Percentiles rank a stretch among this genome's conserved stretches.
Conservation (phyloP, 805 yeast species). For the Candida ipomoeae region DNA sequence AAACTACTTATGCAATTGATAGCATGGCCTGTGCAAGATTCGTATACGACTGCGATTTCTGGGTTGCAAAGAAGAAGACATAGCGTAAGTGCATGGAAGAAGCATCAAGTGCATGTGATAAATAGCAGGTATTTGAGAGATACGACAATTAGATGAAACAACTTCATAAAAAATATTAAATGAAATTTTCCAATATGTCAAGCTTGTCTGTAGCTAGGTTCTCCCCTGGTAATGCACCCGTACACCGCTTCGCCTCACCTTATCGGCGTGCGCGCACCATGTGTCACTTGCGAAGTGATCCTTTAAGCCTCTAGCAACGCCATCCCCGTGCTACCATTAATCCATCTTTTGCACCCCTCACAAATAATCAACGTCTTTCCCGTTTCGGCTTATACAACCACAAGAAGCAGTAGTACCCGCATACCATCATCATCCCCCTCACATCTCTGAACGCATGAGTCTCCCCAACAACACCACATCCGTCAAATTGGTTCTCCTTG, state of each 20-base stretch:
- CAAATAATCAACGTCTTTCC: neutral
- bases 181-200: too few species aligned
- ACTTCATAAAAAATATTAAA: too few species aligned
- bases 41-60: conserved; percentile 60
- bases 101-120: too few species aligned
- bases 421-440: neutral
- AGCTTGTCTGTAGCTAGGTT: neutral
- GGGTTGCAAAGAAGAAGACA: conserved; percentile 40
- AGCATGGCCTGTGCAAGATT: conserved; percentile 47
- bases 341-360: neutral
- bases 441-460: conserved; percentile 6
- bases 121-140: too few species aligned
- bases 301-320: conserved; percentile 1
- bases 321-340: neutral
- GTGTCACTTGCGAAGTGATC: conserved; percentile 1
- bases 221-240: neutral
- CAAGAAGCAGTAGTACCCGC: neutral
- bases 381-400: neutral
- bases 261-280: conserved; percentile 6
- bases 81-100: too few species aligned
- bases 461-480: conserved; percentile 16
- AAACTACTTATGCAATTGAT: conserved; percentile 54
- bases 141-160: too few species aligned
- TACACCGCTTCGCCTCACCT: conserved; percentile 3
- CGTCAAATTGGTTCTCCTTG: conserved; percentile 67